Evolutionary conservation across 768 basidiomycete genomes (phyloP), one percentile per base, ranked within the genome.

Genomic region (Myochromella boudieri): DNA sequence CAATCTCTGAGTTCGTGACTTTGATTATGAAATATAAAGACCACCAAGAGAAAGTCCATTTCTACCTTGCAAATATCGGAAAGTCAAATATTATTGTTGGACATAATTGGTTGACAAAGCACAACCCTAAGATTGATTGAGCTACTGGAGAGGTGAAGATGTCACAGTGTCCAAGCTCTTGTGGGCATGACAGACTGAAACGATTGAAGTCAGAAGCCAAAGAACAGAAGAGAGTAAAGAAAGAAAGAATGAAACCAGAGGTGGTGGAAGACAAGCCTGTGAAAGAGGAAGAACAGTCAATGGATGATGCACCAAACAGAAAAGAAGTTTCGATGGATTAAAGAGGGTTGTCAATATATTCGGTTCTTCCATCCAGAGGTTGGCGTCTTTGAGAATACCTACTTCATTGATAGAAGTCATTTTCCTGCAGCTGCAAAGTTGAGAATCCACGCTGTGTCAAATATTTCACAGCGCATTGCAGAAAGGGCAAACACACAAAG

Each of bases 401-500:
- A 37, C n/a, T 37, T 37, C 21, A 22, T 37, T 18, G 38, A 46
- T 27, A n/a, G 10, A 0, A 11, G 34, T n/a, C 20, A 8, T 3
- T 7, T 22, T 3, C 37, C 29, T 17, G 29, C 39, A 0, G 18
- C 37, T 1, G 18, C 37, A 10, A 14, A 3, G 14, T 6, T 46
- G 3, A 17, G 11, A 6, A 46, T 46, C 28, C 39, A 46, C 21
- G 38, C 45, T 5, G 33, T 9, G 4, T 26, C 45, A 18, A 39
- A 45, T n/a, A 45, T 39, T 5, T 46, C 45, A 4, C 45, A 46
- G 10, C 4, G 22, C 3, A 46, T 46, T 26, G 38, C 45, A 17
- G 15, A 26, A 17, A 24, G 11, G 8, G 38, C 34, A 17, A 24
- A 24, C 22, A 31, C 25, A 5, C 6, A 11, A 6, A 39, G 18